A percentile compares a stretch with the other conserved stretches of the same genome.
Evolutionary conservation across 441 rosid species (phyloP).

Genomic region (Metrosideros polymorpha): DNA sequence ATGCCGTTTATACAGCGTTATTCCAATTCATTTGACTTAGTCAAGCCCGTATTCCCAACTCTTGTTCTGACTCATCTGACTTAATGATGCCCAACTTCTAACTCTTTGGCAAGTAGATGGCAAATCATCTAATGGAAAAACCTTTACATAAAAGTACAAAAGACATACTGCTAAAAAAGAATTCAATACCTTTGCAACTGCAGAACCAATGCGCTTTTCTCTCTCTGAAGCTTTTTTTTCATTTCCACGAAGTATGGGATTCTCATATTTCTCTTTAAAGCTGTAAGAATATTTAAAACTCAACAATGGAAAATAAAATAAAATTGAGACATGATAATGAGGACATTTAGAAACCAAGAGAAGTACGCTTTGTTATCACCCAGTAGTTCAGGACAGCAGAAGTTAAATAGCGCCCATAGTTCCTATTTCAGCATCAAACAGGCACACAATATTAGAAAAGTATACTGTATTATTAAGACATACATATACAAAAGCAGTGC

Average conservation of each 20-base stretch:
- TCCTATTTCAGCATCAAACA: slow-evolving; percentile 39
- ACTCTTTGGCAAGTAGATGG: neutral
- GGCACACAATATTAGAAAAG: neutral
- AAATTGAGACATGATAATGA: neutral
- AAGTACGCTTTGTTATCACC: slow-evolving; percentile 78
- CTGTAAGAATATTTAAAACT: slow-evolving; percentile 29
- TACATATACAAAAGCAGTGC: neutral
- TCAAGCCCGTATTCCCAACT: neutral
- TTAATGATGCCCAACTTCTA: neutral
- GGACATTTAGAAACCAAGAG: neutral
- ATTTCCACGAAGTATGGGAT: slow-evolving; percentile 72
- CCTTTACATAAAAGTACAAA: neutral
- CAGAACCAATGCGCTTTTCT: slow-evolving; percentile 85
- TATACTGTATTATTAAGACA: neutral
- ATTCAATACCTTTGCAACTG: slow-evolving; percentile 74
- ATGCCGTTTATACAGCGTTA: too few relatives aligned
- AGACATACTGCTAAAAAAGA: neutral
- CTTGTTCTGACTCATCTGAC: neutral
- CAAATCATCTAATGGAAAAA: neutral
- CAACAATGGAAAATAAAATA: slow-evolving; percentile 4
- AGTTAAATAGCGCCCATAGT: slow-evolving; percentile 93
- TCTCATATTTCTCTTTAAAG: slow-evolving; percentile 80
- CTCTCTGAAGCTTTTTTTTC: slow-evolving; percentile 89
- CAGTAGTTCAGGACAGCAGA: slow-evolving; percentile 77
- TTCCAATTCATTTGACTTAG: neutral